Conservation (phyloP, 129 eudicot species). For the Pseudognaphalium luteoalbum region DNA sequence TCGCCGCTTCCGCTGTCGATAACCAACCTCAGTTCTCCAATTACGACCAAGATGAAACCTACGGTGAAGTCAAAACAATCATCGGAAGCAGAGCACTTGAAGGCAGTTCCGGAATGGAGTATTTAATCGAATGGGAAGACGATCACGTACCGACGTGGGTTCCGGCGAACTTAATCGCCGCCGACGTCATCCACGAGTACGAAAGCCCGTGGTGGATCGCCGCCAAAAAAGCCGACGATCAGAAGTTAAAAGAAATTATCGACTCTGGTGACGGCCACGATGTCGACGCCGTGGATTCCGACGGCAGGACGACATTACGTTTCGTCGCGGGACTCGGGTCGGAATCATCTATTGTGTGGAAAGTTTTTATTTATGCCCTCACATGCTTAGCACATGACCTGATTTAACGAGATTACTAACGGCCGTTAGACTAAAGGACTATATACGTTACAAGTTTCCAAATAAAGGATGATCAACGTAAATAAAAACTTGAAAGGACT, state of each 20-base stretch:
- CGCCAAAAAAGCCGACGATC: slow-evolving; percentile 76
- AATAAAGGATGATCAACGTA: too few relatives aligned
- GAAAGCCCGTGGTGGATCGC: slow-evolving; percentile 92
- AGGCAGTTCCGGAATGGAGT: slow-evolving; percentile 63
- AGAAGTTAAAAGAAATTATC: slow-evolving; percentile 47
- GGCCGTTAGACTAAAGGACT: too few relatives aligned
- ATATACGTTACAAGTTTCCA: too few relatives aligned
- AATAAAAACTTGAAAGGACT: too few relatives aligned
- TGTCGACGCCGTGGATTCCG: slow-evolving; percentile 71
- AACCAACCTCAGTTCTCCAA: slow-evolving; percentile 47
- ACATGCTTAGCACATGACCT: too few relatives aligned
- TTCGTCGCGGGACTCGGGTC: slow-evolving; percentile 91
- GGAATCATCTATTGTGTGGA: too few relatives aligned
- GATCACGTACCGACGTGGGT: slow-evolving; percentile 95
- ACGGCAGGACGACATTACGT: slow-evolving; percentile 77
- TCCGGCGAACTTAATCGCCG: slow-evolving; percentile 63
- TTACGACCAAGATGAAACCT: slow-evolving; percentile 69
- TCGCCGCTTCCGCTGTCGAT: slow-evolving; percentile 43
- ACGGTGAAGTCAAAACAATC: slow-evolving; percentile 78
- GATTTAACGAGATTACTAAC: too few relatives aligned
- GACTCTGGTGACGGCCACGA: slow-evolving; percentile 53
- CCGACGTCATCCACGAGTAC: slow-evolving; percentile 81
- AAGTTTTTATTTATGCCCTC: too few relatives aligned
- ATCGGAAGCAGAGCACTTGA: slow-evolving; percentile 75
- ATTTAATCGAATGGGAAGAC: slow-evolving; percentile 86